Evolutionary conservation across 2,329 filamentous ascomycete species (phyloP), one percentile per base, ranked within the genome.

Genomic region (Anisogramma anomala): DNA sequence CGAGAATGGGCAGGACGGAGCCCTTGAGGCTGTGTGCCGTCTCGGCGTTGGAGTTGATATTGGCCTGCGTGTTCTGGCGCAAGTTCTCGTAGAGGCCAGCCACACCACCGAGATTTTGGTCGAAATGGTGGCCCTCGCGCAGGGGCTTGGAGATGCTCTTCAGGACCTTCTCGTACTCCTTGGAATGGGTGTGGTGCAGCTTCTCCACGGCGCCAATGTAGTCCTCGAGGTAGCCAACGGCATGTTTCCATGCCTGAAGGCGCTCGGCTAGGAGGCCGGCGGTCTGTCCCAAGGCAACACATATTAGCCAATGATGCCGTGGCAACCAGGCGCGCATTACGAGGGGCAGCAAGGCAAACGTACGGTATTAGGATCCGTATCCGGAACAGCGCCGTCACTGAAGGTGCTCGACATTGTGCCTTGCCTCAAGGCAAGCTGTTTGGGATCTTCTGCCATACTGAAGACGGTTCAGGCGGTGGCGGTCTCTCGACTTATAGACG

Each of bases 161-260:
- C 55, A 96, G 65, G 8, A 91, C 80, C 64, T 84, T 89, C 67
- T 96, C 88, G 56, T 94, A 94, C 61, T 96, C 89, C 67, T 94
- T 96, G 41, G 85, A 79, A 52, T 94, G 82, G 9, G 76, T 72
- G 57, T 79, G 82, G 57, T 95, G 82, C 44, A 85, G 71, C 70
- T 89, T 95, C 61, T 94, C 87, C 3, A 87, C 84, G 6, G 83
- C 79, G 22, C 67, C 68, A 54, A 96, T 72, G 60, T 95, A 98
- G 38, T 94, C 86, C 63, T 96, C 87, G 35, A 98, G 72, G 57
- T 94, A 89, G 42, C 72, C 84, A 48, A 87, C 84, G 47, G 88
- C 85, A 60, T 96, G 89, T 61, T 95, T 96, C 87, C 87, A 98
- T 34, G 91, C 91, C 55, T 84, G 82, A 47, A 98, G 71, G 50